These are phyloP conservation scores for Exutisphaerella laricina DNA, from an alignment of 2,329 filamentous ascomycete species.

Conservation along the genomic window DNA sequence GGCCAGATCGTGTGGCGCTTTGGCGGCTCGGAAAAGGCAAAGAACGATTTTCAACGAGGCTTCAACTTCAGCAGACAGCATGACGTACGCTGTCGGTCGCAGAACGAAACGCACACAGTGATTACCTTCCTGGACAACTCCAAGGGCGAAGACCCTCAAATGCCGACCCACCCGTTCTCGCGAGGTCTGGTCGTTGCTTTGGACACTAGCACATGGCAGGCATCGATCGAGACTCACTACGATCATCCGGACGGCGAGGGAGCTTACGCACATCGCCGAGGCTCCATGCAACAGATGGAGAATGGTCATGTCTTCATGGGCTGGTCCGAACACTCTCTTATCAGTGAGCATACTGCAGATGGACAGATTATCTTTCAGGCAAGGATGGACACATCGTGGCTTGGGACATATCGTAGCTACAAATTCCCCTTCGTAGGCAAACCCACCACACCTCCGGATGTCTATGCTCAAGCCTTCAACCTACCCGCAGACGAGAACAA, in stretches of 20 bases:
- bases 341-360: constrained; percentile 37
- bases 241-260: constrained; percentile 28
- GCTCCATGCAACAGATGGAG: constrained; percentile 39
- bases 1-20: constrained; percentile 36
- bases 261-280: constrained; percentile 38
- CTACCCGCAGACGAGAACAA: constrained; percentile 6
- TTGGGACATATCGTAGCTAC: constrained; percentile 46
- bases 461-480: constrained; percentile 27
- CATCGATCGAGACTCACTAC: constrained; percentile 9
- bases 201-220: constrained; percentile 12
- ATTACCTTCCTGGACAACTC: constrained; percentile 37
- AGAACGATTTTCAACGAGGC: constrained; percentile 8
- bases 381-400: constrained; percentile 35
- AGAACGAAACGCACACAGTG: constrained; percentile 9
- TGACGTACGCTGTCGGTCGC: constrained; percentile 5
- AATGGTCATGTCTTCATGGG: constrained; percentile 50
- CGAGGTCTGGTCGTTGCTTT: constrained; percentile 19
- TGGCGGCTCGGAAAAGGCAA: constrained; percentile 22
- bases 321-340: constrained; percentile 35
- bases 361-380: constrained; percentile 45
- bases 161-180: constrained; percentile 13
- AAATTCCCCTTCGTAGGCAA: constrained; percentile 44
- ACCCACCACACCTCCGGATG: constrained; percentile 27
- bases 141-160: constrained; percentile 25
- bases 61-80: constrained; percentile 28